Evolutionary conservation across 192 early-diverging fungal species (phyloP).

Genomic region (Backusella westeae): DNA sequence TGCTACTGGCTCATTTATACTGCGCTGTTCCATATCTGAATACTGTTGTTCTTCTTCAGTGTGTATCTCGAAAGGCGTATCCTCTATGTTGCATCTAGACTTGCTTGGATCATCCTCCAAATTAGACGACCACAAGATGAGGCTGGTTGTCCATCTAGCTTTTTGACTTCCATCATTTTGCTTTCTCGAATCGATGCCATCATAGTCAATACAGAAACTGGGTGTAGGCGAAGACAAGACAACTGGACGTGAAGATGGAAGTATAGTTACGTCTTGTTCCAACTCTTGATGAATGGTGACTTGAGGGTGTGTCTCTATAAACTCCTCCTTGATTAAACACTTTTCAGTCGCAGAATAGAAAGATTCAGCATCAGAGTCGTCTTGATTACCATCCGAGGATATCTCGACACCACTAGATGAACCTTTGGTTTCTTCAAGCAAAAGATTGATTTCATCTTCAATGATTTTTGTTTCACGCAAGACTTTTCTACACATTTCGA

Average conservation of each 20-base stretch:
- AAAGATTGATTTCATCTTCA: background rate
- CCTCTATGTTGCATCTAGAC: background rate
- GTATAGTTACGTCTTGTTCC: background rate
- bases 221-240: background rate
- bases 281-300: background rate
- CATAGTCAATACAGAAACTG: background rate
- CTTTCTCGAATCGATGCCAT: background rate
- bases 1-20: background rate
- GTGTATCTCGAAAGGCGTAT: background rate
- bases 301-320: background rate
- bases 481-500: background rate
- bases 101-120: slow-evolving; percentile 3
- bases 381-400: background rate
- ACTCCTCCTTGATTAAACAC: background rate
- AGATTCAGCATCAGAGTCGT: background rate
- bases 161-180: slow-evolving; percentile 18
- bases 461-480: background rate
- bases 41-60: background rate
- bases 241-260: background rate
- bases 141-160: background rate
- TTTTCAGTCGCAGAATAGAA: background rate
- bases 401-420: background rate
- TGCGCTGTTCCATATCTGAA: too few relatives aligned
- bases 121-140: background rate
- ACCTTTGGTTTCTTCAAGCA: background rate